Conservation (phyloP, 2,329 filamentous ascomycete genomes). For the Cercospora sesami region DNA sequence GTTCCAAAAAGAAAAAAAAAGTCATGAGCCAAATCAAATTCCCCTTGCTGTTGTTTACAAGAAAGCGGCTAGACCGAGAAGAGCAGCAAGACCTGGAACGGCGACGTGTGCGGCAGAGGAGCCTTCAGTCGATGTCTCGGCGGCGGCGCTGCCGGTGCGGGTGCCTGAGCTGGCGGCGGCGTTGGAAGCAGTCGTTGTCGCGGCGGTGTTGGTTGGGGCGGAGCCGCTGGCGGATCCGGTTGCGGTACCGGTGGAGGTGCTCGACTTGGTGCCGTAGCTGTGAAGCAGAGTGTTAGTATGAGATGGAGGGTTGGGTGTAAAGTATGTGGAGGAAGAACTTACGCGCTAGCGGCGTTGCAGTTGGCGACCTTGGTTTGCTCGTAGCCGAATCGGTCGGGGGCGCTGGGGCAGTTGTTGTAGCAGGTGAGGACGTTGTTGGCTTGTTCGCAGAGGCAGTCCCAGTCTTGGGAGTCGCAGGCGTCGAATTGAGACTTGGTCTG, state of each 20-base stretch:
- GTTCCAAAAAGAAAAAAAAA: not conserved
- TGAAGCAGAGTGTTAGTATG: not conserved
- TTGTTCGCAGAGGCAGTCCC: conserved; percentile 59
- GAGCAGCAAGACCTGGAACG: conserved; percentile 24
- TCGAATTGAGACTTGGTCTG: conserved; percentile 46
- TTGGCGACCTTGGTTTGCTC: conserved; percentile 40
- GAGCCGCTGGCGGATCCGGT: conserved; percentile 23
- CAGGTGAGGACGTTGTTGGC: conserved; percentile 50
- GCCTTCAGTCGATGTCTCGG: conserved; percentile 8
- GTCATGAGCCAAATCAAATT: not conserved
- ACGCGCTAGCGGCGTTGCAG: conserved; percentile 39
- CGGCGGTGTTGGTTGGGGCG: conserved; percentile 5
- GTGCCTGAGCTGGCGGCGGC: conserved; percentile 4
- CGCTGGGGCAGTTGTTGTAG: conserved; percentile 64
- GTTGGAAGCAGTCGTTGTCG: conserved; percentile 9
- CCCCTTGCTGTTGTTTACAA: not conserved
- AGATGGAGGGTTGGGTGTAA: not conserved
- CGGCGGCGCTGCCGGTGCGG: conserved; percentile 11
- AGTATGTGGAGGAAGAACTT: conserved; percentile 18
- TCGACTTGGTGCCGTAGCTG: conserved; percentile 42
- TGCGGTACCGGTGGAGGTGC: conserved; percentile 54
- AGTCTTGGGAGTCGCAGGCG: conserved; percentile 51
- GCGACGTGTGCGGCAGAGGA: conserved; percentile 18
- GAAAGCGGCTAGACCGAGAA: conserved; percentile 17
- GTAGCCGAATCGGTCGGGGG: conserved; percentile 39